These are phyloP conservation scores for Ophiostoma perfectum DNA, from an alignment of 2,329 filamentous ascomycete species.

Conservation along the genomic window DNA sequence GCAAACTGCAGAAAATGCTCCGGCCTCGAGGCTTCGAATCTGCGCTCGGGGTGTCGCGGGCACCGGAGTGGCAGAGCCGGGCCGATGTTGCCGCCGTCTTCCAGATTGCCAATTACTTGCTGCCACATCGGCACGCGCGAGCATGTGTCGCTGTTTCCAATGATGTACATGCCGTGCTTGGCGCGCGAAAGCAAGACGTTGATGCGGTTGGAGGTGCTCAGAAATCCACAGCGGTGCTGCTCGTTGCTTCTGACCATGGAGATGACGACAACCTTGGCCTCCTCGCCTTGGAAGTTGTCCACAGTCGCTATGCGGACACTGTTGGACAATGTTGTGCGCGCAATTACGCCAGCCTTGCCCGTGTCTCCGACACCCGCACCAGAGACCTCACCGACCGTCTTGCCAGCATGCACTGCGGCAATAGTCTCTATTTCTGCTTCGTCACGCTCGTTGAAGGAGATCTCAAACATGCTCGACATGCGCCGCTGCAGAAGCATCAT, in stretches of 20 bases:
- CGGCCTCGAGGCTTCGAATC: constrained; percentile 46
- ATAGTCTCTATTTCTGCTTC: constrained; percentile 43
- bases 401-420: constrained; percentile 35
- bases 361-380: not conserved
- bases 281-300: constrained; percentile 74
- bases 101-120: constrained; percentile 50
- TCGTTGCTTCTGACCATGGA: constrained; percentile 66
- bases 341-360: constrained; percentile 32
- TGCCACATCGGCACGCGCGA: constrained; percentile 57
- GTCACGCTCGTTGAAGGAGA: constrained; percentile 61
- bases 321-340: constrained; percentile 35
- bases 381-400: constrained; percentile 25
- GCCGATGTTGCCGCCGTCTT: constrained; percentile 44
- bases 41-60: constrained; percentile 51
- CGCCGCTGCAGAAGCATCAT: constrained; percentile 44
- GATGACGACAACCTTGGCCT: constrained; percentile 64
- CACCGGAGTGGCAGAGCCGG: constrained; percentile 50
- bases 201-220: constrained; percentile 61
- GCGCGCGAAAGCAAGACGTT: constrained; percentile 65
- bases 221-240: constrained; percentile 55
- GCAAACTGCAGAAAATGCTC: constrained; percentile 52
- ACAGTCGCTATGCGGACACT: constrained; percentile 57
- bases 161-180: constrained; percentile 64
- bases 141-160: constrained; percentile 60
- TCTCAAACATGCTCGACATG: constrained; percentile 44